Conservation (phyloP, 176 grass and related monocot species). For the Poa annua region DNA sequence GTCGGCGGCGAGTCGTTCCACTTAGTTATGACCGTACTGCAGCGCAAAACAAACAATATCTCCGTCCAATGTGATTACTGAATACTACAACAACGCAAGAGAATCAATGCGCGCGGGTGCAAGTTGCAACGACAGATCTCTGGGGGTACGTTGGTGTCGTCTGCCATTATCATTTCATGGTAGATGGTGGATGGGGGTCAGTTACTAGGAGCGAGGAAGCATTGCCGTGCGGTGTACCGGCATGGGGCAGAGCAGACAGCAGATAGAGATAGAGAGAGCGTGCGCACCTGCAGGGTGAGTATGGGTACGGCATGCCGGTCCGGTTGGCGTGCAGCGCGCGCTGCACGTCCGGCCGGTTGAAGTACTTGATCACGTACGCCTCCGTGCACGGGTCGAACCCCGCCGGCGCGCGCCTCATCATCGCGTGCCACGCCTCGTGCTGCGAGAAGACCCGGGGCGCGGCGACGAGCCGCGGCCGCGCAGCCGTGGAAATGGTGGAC, state of each 20-base stretch:
- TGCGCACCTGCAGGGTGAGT: slow-evolving; percentile 79
- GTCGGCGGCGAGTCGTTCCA: slow-evolving; percentile 93
- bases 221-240: not conserved
- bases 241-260: not conserved
- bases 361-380: slow-evolving; percentile 72
- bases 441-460: slow-evolving; percentile 74
- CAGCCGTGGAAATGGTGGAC: not conserved
- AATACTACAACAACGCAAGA: not conserved
- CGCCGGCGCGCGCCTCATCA: slow-evolving; percentile 58
- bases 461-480: slow-evolving; percentile 49
- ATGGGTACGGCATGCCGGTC: slow-evolving; percentile 66
- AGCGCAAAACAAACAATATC: not conserved
- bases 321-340: slow-evolving; percentile 78
- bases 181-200: not conserved
- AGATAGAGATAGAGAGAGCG: not conserved
- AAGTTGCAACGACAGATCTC: slow-evolving; percentile 8
- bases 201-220: slow-evolving; percentile 7
- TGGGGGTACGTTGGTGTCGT: too few relatives aligned
- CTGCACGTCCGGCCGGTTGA: slow-evolving; percentile 85
- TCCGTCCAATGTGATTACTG: not conserved
- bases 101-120: slow-evolving; percentile 31
- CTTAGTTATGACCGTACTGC: slow-evolving; percentile 73
- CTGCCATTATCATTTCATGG: not conserved
- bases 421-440: slow-evolving; percentile 64
- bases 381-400: slow-evolving; percentile 98